Conservation (phyloP, 495 filamentous ascomycete species). For the Lophium mytilinum region DNA sequence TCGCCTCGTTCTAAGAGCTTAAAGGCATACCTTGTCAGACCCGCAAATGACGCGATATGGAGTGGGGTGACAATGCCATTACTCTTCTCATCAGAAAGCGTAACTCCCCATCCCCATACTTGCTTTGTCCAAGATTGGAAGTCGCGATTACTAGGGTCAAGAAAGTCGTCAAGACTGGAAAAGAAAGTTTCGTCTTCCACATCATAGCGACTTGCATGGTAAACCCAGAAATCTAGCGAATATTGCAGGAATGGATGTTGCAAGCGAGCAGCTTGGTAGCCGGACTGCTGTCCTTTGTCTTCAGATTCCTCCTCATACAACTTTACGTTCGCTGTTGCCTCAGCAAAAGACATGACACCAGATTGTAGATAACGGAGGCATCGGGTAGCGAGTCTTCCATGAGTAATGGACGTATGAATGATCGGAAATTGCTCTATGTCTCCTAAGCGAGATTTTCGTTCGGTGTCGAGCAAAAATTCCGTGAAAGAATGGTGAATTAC, state of each 20-base stretch:
- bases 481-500: slow-evolving; percentile 50
- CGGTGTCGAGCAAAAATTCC: slow-evolving; percentile 38
- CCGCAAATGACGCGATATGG: background rate
- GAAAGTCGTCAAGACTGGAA: background rate
- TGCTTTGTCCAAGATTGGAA: background rate
- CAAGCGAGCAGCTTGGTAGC: background rate
- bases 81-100: background rate
- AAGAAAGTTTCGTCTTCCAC: background rate
- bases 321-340: background rate
- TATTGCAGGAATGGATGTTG: background rate
- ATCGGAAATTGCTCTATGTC: background rate
- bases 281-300: background rate
- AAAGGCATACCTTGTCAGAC: background rate
- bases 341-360: background rate
- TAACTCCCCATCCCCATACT: background rate
- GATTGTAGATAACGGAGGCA: background rate
- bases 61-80: background rate
- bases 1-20: background rate
- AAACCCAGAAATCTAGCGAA: background rate
- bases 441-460: background rate
- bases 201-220: background rate
- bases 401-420: background rate
- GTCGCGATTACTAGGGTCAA: background rate
- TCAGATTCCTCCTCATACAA: background rate
- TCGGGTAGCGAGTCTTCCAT: background rate